Base-by-base conservation (phyloP, 257 asterid genomes). In the Phtheirospermum japonicum region DNA sequence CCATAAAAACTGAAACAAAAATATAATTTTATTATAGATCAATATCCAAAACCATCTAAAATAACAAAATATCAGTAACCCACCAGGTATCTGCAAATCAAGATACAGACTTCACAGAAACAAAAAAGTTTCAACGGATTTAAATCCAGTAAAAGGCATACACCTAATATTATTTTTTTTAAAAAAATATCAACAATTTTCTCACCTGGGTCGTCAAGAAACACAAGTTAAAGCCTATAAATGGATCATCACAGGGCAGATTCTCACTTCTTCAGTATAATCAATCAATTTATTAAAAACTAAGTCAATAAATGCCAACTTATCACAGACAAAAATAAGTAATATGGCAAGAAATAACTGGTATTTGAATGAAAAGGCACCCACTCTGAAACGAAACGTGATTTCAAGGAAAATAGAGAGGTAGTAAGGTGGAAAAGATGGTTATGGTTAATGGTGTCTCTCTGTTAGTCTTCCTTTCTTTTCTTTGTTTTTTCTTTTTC, bases 131-230 rank as follows among this genome's bases (percentile, higher is more conserved):
- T 45, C 8, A 11, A 32, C 5, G 18, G 20, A 42, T 28, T 17
- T 36, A 30, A 12, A 7, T 12, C 49, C 13, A 18, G n/a, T 20
- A 13, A 49, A 32, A 43, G 1, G 2, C 23, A 64, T 57, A 55
- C n/a, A n/a, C n/a, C n/a, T n/a, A n/a, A n/a, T n/a, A n/a, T n/a
- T n/a, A n/a, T n/a, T n/a, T n/a, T n/a, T n/a, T n/a, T n/a, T n/a
- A n/a, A n/a, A 43, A 14, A 51, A 32, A 67, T 51, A 51, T 52
- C 69, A 12, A 50, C 42, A 61, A 33, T 48, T 70, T 62, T 37
- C 75, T 71, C 53, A 79, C 85, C 91, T 81, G 75, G 74, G 75
- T 34, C 14, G 39, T 57, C 72, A 73, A 40, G 28, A 67, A 30
- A 71, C 40, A 28, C 4, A 3, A 63, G 51, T 59, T 54, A 5